These are phyloP conservation scores for Termitomyces sp. DNA, from an alignment of 768 basidiomycete species.

Conservation along the genomic window DNA sequence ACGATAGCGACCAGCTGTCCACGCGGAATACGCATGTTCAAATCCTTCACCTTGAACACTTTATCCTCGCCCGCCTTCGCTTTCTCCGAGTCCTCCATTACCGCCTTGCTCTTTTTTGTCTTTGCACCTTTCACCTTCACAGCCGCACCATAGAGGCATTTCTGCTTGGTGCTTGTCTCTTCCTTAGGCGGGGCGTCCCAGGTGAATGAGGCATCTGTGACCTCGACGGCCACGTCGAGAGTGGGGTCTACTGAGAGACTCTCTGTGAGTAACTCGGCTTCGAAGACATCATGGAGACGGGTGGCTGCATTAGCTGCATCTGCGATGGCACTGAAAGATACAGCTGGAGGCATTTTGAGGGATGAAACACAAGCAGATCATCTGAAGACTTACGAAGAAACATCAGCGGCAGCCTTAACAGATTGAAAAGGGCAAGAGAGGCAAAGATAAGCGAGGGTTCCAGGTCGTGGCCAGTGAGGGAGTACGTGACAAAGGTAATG, in stretches of 20 bases:
- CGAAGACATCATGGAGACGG: constrained; percentile 78
- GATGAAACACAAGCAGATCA: constrained; percentile 1
- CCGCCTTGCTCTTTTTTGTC: constrained; percentile 25
- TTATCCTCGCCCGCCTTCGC: constrained; percentile 33
- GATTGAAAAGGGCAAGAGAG: constrained; percentile 80
- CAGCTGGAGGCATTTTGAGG: constrained; percentile 35
- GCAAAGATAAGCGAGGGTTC: constrained; percentile 77
- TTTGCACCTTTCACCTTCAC: constrained; percentile 19
- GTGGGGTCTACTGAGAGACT: constrained; percentile 49
- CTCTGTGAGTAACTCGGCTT: constrained; percentile 72
- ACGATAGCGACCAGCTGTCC: constrained; percentile 85
- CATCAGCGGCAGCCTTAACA: constrained; percentile 81
- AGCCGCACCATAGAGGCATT: constrained; percentile 7
- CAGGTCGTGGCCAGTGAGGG: constrained; percentile 63
- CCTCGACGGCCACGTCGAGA: constrained; percentile 61
- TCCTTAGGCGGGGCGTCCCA: constrained; percentile 76
- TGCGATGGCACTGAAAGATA: constrained; percentile 72
- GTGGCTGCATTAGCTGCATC: constrained; percentile 81
- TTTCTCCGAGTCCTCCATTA: constrained; percentile 12
- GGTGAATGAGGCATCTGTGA: constrained; percentile 70
- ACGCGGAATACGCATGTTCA: constrained; percentile 66
- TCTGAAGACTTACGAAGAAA: constrained; percentile 45
- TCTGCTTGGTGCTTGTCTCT: constrained; percentile 28
- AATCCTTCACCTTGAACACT: constrained; percentile 60
- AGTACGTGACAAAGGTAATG: constrained; percentile 72